Evolutionary conservation across 768 basidiomycete genomes (phyloP).

Genomic region (Trametes cingulata): DNA sequence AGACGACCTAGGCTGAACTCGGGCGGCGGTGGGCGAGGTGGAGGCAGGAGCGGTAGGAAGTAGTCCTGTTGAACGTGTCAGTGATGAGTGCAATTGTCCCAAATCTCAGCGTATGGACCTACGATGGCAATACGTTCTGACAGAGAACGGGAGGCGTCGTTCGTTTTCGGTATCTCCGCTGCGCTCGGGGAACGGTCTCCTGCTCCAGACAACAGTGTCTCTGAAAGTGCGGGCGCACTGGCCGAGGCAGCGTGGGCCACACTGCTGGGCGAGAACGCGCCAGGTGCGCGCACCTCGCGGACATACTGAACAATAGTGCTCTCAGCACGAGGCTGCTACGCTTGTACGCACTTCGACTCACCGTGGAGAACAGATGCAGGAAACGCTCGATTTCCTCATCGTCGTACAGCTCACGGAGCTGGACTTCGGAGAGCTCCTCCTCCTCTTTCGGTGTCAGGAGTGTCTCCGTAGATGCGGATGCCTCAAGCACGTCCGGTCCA

Average conservation of each 20-base stretch:
- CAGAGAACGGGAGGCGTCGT: constrained; percentile 24
- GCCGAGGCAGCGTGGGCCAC: constrained; percentile 15
- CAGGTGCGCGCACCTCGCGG: constrained; percentile 49
- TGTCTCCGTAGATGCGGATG: neutral
- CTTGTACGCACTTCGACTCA: constrained; percentile 33
- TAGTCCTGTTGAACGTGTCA: constrained; percentile 34
- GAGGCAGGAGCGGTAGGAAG: constrained; percentile 51
- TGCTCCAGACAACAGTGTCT: neutral
- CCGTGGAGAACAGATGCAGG: constrained; percentile 59
- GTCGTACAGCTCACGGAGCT: constrained; percentile 61
- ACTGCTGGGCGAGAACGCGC: neutral
- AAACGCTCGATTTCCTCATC: constrained; percentile 65
- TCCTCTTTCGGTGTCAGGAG: constrained; percentile 16
- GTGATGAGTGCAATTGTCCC: too few species aligned
- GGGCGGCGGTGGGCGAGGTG: constrained; percentile 39
- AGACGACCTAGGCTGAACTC: constrained; percentile 57
- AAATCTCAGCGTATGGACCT: neutral
- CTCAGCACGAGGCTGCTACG: too few species aligned
- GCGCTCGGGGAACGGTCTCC: neutral
- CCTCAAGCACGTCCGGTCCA: neutral
- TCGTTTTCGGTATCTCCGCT: constrained; percentile 10
- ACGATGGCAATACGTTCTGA: constrained; percentile 17
- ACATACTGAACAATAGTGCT: constrained; percentile 47
- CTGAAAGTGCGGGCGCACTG: constrained; percentile 6
- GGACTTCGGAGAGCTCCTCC: constrained; percentile 46